phyloP scores from a whole-genome alignment of 441 rosid genomes.

The Pelargonium myrrhifolium region DNA sequence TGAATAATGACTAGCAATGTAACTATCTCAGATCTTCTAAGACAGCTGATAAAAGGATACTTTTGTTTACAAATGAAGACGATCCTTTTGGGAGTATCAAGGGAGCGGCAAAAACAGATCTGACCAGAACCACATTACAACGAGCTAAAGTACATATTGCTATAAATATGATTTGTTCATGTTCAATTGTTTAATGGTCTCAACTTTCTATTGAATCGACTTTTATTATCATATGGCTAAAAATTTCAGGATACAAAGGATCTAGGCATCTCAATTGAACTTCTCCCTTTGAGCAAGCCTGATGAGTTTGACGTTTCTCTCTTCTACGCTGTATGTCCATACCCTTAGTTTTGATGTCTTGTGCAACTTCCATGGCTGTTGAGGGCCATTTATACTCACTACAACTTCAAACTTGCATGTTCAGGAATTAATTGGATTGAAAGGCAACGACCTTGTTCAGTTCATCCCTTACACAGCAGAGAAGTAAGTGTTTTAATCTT shows the following conservation, averaged over 20 bases:
- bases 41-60: conserved; percentile 73
- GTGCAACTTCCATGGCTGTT: conserved; percentile 11
- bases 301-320: conserved; percentile 56
- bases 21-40: conserved; percentile 60
- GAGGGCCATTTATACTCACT: conserved; percentile 14
- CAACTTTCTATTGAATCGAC: conserved; percentile 1
- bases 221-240: conserved; percentile 4
- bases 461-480: conserved; percentile 59
- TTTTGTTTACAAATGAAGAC: conserved; percentile 84
- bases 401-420: neutral
- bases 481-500: conserved; percentile 36
- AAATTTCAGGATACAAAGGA: conserved; percentile 79
- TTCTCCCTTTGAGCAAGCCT: conserved; percentile 63
- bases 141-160: conserved; percentile 64
- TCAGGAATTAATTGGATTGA: conserved; percentile 79
- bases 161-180: conserved; percentile 12
- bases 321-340: conserved; percentile 58
- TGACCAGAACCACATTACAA: conserved; percentile 91
- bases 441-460: conserved; percentile 47
- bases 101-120: conserved; percentile 67
- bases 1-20: conserved; percentile 22
- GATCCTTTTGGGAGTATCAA: conserved; percentile 80
- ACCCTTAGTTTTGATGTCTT: conserved; percentile 20
- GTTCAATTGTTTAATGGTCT: conserved; percentile 6
- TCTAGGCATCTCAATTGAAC: conserved; percentile 87